Percentiles rank a stretch among this genome's conserved stretches.
Conservation (phyloP, 2,329 filamentous ascomycete species). For the Cladosporium oxysporum region DNA sequence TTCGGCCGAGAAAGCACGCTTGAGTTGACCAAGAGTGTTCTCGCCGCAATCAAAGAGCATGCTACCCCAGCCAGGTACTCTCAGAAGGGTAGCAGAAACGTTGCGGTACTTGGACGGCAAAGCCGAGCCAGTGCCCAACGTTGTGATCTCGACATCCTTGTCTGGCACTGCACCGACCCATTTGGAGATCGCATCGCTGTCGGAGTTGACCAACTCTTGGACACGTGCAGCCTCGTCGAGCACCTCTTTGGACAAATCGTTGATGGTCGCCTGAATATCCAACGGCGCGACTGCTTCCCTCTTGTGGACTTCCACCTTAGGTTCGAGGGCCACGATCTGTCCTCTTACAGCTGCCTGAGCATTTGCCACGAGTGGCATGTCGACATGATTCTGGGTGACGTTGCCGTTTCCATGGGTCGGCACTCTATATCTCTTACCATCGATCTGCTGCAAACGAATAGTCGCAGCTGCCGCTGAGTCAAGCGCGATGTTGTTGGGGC, state of each 20-base stretch:
- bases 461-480: constrained; percentile 67
- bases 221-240: constrained; percentile 54
- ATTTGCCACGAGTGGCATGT: background rate
- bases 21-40: constrained; percentile 84
- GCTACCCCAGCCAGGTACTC: constrained; percentile 81
- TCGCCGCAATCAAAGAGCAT: constrained; percentile 92
- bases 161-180: constrained; percentile 69
- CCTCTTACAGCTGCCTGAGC: constrained; percentile 35
- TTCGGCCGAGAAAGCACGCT: constrained; percentile 67
- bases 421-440: constrained; percentile 70
- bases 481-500: constrained; percentile 73
- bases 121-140: constrained; percentile 89
- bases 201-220: constrained; percentile 37
- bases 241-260: constrained; percentile 50
- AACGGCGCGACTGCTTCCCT: constrained; percentile 53
- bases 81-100: constrained; percentile 83
- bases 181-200: constrained; percentile 47
- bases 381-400: background rate
- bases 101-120: constrained; percentile 92
- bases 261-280: constrained; percentile 47
- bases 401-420: constrained; percentile 54
- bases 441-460: constrained; percentile 70
- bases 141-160: constrained; percentile 77
- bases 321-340: constrained; percentile 40
- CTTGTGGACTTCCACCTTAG: constrained; percentile 45